Evolutionary conservation across 306 rosid genomes (phyloP), one percentile per base, ranked within the genome.

Genomic region (Vigna nakashimae): DNA sequence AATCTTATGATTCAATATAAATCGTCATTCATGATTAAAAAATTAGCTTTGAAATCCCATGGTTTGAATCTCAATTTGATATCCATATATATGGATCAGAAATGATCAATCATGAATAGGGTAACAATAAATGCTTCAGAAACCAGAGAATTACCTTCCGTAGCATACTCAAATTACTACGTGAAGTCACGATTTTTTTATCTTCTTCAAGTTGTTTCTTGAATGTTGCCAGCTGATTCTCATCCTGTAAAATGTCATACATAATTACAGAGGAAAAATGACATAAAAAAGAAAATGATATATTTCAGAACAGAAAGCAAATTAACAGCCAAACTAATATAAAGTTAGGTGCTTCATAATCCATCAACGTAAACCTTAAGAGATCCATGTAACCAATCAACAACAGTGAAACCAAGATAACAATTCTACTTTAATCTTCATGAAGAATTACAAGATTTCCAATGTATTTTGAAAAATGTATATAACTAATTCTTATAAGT

Each of bases 141-240:
- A 65, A 76, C 60, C 40, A 68, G 30, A 56, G 69, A 48, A 40
- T 67, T 80, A 89, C 98, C 97, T 91, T 91, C 4, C 90, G 87
- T 74, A 95, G 59, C 82, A 91, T 97, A 84, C 88, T 89, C 83
- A 92, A 81, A 90, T 93, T 92, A 84, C 97, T 92, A 51, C 98
- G 85, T 51, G 97, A 88, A 79, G 86, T 85, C 83, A 95, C 90
- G 77, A 95, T 81, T 89, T 88, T 87, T 75, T 92, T 84, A 80
- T 95, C 99, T 75, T 95, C 98, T 71, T 95, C 99, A 17, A 95
- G 88, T 84, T 95, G 99, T 81, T 92, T 95, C 82, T 86, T 87
- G 83, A 95, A 95, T 64, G 91, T 87, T 82, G 40, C 76, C 65
- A 92, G 96, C 38, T 79, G 59, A 84, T 89, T 96, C 40, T 95